phyloP scores from a whole-genome alignment of 208 protist species.

The Giardia duodenalis region DNA sequence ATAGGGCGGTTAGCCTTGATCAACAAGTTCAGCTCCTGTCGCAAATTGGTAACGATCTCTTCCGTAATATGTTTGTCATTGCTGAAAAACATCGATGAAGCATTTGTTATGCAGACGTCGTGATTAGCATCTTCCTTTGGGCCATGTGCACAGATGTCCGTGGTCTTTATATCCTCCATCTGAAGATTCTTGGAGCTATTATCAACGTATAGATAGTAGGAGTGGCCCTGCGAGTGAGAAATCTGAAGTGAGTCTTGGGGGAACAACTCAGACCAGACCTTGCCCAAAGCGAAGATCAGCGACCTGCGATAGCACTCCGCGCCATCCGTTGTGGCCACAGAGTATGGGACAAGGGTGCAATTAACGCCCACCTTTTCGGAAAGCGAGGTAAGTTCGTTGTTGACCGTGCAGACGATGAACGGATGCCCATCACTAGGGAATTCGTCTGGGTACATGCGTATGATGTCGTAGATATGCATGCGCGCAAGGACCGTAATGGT shows the following conservation, averaged over 20 bases:
- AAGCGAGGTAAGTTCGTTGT: conserved; percentile 21
- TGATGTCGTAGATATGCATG: conserved; percentile 10
- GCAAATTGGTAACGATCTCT: conserved; percentile 12
- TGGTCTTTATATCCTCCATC: not conserved
- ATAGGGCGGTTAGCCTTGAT: conserved; percentile 27
- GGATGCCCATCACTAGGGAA: not conserved
- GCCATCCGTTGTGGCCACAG: not conserved
- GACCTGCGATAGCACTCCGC: conserved; percentile 21
- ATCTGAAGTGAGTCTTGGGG: conserved; percentile 4
- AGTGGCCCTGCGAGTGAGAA: conserved; percentile 40
- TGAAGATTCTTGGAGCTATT: not conserved
- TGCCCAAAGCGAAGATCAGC: conserved; percentile 38
- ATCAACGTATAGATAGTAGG: conserved; percentile 20
- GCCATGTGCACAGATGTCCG: too few relatives aligned
- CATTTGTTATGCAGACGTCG: too few relatives aligned
- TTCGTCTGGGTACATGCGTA: not conserved
- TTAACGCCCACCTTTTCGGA: not conserved
- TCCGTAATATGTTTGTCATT: conserved; percentile 26
- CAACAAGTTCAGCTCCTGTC: conserved; percentile 14
- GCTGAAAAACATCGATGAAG: too few relatives aligned
- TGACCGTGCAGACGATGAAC: not conserved
- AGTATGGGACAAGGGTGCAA: not conserved
- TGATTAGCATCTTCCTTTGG: not conserved
- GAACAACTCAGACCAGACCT: conserved; percentile 31
- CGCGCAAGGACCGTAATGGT: not conserved